These are phyloP conservation scores for Forsythia viridissima DNA, from an alignment of 257 asterid species.

Conservation along the genomic window DNA sequence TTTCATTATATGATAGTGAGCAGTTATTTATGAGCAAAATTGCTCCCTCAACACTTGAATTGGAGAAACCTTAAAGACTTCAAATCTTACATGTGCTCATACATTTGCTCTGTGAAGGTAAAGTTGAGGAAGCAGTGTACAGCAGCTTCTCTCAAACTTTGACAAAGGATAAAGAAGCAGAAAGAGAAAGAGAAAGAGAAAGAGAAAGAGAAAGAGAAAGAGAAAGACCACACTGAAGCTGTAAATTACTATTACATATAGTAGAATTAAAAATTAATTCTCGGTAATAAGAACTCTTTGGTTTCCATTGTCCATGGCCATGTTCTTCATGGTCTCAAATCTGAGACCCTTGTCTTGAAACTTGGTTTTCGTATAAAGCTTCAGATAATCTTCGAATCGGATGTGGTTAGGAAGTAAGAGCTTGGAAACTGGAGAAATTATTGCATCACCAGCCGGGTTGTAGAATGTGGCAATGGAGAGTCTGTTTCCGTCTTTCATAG, in stretches of 20 bases:
- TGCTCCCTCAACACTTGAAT: not conserved
- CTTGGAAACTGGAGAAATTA: constrained; percentile 73
- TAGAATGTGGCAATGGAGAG: constrained; percentile 90
- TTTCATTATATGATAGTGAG: not conserved
- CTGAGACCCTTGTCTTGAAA: constrained; percentile 67
- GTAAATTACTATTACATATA: not conserved
- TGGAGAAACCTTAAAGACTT: not conserved
- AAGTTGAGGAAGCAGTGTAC: constrained; percentile 40
- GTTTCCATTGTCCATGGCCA: constrained; percentile 29
- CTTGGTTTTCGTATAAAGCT: constrained; percentile 59
- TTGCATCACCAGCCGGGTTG: constrained; percentile 79
- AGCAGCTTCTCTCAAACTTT: constrained; percentile 57
- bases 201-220: too few species aligned
- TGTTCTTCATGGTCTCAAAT: constrained; percentile 61
- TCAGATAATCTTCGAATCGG: constrained; percentile 67
- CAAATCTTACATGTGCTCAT: not conserved
- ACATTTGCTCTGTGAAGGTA: constrained; percentile 19
- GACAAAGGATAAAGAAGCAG: not conserved
- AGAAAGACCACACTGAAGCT: constrained; percentile 5
- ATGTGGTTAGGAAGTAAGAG: constrained; percentile 54
- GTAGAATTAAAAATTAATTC: not conserved
- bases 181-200: too few species aligned
- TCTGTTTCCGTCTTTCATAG: constrained; percentile 64
- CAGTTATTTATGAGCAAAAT: not conserved
- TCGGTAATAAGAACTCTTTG: constrained; percentile 25